Evolutionary conservation across 768 basidiomycete genomes (phyloP), one percentile per base, ranked within the genome.

Genomic region (Boletus patriciae): DNA sequence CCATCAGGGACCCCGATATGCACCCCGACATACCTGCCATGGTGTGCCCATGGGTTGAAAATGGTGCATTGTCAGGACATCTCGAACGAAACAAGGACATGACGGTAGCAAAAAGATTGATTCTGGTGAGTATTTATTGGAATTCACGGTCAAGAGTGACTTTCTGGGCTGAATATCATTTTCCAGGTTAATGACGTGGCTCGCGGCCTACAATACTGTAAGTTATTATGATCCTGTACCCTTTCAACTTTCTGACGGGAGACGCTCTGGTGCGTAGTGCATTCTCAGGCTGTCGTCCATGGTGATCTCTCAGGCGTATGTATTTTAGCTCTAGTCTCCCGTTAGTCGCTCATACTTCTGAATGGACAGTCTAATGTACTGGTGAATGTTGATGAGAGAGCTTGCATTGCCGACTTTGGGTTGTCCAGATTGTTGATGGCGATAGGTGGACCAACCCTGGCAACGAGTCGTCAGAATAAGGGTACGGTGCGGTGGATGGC

Each of bases 351-450:
- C 19, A 54, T n/a, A 1, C 13, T 12, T 21, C 21, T 2, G 34
- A 27, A 19, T 18, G 29, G 6, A 31, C 37, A 54, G 52, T 38
- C 37, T 3, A 60, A 59, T 18, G 51, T 52, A 2, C 19, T 59
- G 6, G 43, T 58, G 6, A 4, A 23, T 27, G 47, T 19, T 1
- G 21, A 50, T 18, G 34, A 43, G 8, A 25, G 51, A 1, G 40
- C 57, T 33, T 60, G 31, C 16, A 54, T 59, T 16, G 42, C 23
- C 7, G 57, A 51, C n/a, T 60, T 60, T 42, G 58, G 58, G 13
- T n/a, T 60, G 46, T 51, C 50, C 23, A 60, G 19, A 10, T 3
- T 44, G 8, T 19, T 55, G 37, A 37, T 23, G 12, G 18, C 16
- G 12, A 12, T 45, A 11, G 13, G 21, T 19, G 37, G 50, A 51